Evolutionary conservation across 2,329 filamentous ascomycete species (phyloP).

Genomic region (Aspergillus brunneoviolaceus): DNA sequence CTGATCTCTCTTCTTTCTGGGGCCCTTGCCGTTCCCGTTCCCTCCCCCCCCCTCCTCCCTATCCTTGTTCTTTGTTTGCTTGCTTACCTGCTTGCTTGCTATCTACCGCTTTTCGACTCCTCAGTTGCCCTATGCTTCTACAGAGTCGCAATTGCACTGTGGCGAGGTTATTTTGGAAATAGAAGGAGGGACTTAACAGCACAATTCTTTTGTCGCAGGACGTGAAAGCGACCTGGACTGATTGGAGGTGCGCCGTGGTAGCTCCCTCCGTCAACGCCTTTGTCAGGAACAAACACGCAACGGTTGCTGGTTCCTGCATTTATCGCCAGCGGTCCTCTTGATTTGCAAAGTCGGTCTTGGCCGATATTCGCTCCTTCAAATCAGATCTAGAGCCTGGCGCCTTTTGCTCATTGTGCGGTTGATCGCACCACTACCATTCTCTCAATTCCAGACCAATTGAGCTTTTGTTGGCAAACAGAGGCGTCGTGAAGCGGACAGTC

Average conservation of each 20-base stretch:
- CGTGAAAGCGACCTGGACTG: conserved; percentile 12
- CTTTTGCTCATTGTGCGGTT: conserved; percentile 13
- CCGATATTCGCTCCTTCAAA: conserved; percentile 10
- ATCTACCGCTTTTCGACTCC: conserved; percentile 13
- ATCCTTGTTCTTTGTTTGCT: conserved; percentile 10
- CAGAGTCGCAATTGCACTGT: conserved; percentile 14
- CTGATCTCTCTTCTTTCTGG: not conserved
- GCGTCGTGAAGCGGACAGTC: conserved; percentile 3
- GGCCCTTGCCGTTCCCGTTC: conserved; percentile 10
- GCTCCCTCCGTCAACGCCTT: not conserved
- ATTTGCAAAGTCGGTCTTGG: conserved; percentile 8
- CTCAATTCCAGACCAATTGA: conserved; percentile 5
- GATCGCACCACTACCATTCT: not conserved
- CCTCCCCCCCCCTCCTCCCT: conserved; percentile 12
- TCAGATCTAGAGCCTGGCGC: conserved; percentile 16
- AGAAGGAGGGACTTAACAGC: conserved; percentile 7
- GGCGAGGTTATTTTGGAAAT: conserved; percentile 14
- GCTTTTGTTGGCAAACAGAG: conserved; percentile 1
- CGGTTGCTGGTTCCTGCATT: conserved; percentile 4
- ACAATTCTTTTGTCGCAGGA: conserved; percentile 9
- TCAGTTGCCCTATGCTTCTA: conserved; percentile 16
- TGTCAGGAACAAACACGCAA: conserved; percentile 10
- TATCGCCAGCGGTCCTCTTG: conserved; percentile 11
- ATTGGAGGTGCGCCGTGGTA: conserved; percentile 7
- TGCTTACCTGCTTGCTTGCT: conserved; percentile 6